Evolutionary conservation across 371 early-diverging fungal species (phyloP), one percentile per base, ranked within the genome.

Genomic region (Blakeslea trispora): DNA sequence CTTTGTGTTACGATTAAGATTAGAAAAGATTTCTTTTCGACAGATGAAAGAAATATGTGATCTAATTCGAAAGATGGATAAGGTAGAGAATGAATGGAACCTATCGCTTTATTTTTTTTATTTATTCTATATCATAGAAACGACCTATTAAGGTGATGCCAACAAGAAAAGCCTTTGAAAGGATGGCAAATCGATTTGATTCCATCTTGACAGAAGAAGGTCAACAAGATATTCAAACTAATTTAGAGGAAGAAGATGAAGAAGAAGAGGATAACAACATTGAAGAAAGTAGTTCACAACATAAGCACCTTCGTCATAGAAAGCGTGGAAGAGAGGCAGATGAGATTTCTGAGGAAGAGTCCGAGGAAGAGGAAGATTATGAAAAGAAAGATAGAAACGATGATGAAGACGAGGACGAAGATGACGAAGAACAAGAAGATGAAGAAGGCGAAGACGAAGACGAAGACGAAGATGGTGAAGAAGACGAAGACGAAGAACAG

Each of bases 1-100:
- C 41, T 64, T 73, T 48, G 53, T 81, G 2, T 41, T 59, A 5
- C 72, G 65, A 42, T 18, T 81, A 6, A 52, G 71, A 45, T 53
- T 79, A 9, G 62, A 71, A 31, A 72, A 75, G 40, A 64, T 56
- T 0, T 55, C 58, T 15, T 55, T 63, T 4, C 46, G 50, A n/a
- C 53, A 64, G 11, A 51, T 81, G 3, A 34, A 57, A 15, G 66
- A 69, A 34, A 62, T 81, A 1, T 28, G 60, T 1, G 31, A 45
- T 10, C 35, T 71, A n/a, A 53, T 59, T 5, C 63, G 66, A 9
- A 49, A 53, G n/a, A 64, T 76, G 18, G 64, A 74, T 32, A 55
- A 53, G 37, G 79, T 76, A 67, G 66, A 15, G 37, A 19, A 32
- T 21, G 11, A 53, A 44, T 39, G 1, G 15, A 3, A 40, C 7